A percentile compares a stretch with the other conserved stretches of the same genome.
phyloP scores from a whole-genome alignment of 2,329 filamentous ascomycete species.

The Tricladium varicosporioides region DNA sequence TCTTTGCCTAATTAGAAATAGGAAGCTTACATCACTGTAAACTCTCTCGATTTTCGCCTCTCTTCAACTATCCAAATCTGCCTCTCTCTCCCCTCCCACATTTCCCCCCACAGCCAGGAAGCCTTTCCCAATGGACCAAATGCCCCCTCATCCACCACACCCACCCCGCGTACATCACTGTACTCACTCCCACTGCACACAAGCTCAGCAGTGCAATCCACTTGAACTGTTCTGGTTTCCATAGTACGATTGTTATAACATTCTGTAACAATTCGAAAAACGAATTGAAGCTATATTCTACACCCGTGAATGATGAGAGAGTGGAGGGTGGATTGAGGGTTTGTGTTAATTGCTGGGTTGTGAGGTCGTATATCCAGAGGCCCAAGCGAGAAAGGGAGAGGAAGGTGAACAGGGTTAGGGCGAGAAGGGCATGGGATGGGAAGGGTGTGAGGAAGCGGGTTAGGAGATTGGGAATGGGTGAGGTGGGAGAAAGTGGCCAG shows the following conservation, averaged over 20 bases:
- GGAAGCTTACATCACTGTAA: too few relatives aligned
- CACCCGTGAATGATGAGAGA: constrained; percentile 42
- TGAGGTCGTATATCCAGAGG: constrained; percentile 45
- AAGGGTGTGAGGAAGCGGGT: constrained; percentile 7
- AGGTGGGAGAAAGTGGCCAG: constrained; percentile 30
- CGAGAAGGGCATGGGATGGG: constrained; percentile 24
- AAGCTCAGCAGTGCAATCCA: constrained; percentile 40
- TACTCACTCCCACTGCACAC: constrained; percentile 33
- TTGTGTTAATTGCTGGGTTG: constrained; percentile 44
- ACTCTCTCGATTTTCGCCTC: too few relatives aligned
- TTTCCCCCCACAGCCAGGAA: constrained; percentile 4
- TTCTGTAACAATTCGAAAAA: constrained; percentile 41
- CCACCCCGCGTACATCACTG: constrained; percentile 38
- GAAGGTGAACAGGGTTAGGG: constrained; percentile 39
- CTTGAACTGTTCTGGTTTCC: constrained; percentile 38
- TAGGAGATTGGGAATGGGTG: constrained; percentile 18
- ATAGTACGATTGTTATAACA: constrained; percentile 37
- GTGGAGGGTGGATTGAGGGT: constrained; percentile 35
- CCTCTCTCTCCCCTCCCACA: too few relatives aligned
- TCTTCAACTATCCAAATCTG: too few relatives aligned
- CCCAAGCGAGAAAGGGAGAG: constrained; percentile 43
- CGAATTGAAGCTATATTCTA: constrained; percentile 40
- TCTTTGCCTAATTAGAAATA: too few relatives aligned
- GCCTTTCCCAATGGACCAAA: constrained; percentile 41
- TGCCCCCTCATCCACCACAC: constrained; percentile 39